Evolutionary conservation across 2,329 filamentous ascomycete species (phyloP).

Genomic region (Botryosphaeria dothidea): DNA sequence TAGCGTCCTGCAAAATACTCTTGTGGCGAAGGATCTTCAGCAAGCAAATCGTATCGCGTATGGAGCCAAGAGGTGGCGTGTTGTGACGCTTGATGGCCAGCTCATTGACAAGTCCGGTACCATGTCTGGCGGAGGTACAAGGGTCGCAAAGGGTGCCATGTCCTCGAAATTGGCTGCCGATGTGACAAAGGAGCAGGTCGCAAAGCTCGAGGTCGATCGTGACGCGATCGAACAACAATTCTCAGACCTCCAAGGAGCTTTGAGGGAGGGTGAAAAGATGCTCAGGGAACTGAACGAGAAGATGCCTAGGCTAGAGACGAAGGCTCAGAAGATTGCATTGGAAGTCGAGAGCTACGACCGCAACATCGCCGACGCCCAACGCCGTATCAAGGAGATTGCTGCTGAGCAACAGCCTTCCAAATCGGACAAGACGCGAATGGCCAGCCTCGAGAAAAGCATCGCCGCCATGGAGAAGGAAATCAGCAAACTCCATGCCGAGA

Average conservation of each 20-base stretch:
- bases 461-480: conserved; percentile 74
- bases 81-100: conserved; percentile 92
- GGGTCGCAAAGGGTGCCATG: conserved; percentile 91
- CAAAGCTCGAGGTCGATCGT: conserved; percentile 82
- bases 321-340: conserved; percentile 85
- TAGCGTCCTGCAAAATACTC: conserved; percentile 89
- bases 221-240: conserved; percentile 83
- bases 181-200: conserved; percentile 82
- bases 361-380: conserved; percentile 81
- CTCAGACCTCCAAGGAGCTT: conserved; percentile 79
- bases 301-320: conserved; percentile 83
- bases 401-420: conserved; percentile 80
- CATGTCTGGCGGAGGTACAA: conserved; percentile 94
- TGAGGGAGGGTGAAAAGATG: conserved; percentile 73
- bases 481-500: conserved; percentile 77
- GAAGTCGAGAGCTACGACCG: conserved; percentile 83
- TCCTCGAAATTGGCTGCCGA: conserved; percentile 92
- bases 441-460: conserved; percentile 75
- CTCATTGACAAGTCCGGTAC: conserved; percentile 98
- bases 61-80: conserved; percentile 88
- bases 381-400: conserved; percentile 80
- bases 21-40: conserved; percentile 89
- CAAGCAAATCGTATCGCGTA: conserved; percentile 98
- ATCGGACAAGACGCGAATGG: conserved; percentile 73
- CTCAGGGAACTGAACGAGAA: conserved; percentile 73